Evolutionary conservation across 306 rosid species (phyloP), one percentile per base, ranked within the genome.

Genomic region (Luffa acutangula): DNA sequence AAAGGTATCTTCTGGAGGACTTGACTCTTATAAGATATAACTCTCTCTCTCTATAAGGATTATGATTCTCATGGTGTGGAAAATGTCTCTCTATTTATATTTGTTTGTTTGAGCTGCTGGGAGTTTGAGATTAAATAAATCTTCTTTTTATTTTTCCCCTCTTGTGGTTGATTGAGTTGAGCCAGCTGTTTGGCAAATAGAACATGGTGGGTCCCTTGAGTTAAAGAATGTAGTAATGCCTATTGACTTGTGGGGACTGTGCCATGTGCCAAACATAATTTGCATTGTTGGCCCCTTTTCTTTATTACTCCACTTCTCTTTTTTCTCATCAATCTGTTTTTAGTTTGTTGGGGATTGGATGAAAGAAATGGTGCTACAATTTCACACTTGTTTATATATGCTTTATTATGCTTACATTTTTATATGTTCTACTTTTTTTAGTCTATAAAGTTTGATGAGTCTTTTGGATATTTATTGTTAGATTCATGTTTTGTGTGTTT

Each of bases 151-250:
- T 45, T 46, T 72, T 39, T 5, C n/a, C 20, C 25, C 3, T 70
- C 57, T 45, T 45, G 76, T 70, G 34, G 18, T 70, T 71, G 75
- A 67, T 42, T 42, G 75, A 10, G 75, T 46, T 72, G 13, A 48
- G 89, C 83, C 86, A 86, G 96, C 88, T 88, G 90, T 84, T 80
- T 87, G 83, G 86, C 89, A 87, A 77, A 84, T 82, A 80, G 64
- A 85, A 83, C 85, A 59, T 81, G 90, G 91, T 81, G 87, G 88
- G 67, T 10, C 86, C 59, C 31, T 14, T 31, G 46, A 74, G 62
- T 74, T 51, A 54, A 74, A 74, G 62, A 33, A 65, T 71, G 80
- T 51, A 81, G 78, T 83, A 84, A 64, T 65, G 37, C 6, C 46
- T 48, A 60, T 87, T 81, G 82, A 73, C 72, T 70, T 77, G 87